Evolutionary conservation across 495 filamentous ascomycete genomes (phyloP).

Genomic region (Trichoderma erinaceum): DNA sequence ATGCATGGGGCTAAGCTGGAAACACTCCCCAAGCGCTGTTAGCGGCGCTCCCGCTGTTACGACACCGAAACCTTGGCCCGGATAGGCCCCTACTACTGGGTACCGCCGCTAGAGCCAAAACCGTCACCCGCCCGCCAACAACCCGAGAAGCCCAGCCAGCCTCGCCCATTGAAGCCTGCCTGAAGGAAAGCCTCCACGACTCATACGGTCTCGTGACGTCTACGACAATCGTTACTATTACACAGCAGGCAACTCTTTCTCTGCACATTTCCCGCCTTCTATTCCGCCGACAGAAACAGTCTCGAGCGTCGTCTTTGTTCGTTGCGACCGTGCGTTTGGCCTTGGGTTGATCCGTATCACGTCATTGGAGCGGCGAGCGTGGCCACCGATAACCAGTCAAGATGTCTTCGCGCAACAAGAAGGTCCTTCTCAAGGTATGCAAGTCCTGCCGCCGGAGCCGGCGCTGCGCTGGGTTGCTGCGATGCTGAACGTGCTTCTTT

Average conservation of each 20-base stretch:
- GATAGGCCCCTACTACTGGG: slow-evolving; percentile 3
- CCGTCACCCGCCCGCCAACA: slow-evolving; percentile 2
- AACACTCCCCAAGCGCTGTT: not conserved
- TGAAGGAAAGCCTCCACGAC: not conserved
- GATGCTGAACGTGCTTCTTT: slow-evolving; percentile 12
- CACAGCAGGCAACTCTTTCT: not conserved
- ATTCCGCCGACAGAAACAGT: not conserved
- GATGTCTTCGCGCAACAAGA: slow-evolving; percentile 87
- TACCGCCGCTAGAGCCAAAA: not conserved
- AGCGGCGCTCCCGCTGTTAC: not conserved
- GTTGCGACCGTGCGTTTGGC: not conserved
- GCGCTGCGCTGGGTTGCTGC: not conserved
- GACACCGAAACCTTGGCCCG: not conserved
- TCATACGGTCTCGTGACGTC: not conserved
- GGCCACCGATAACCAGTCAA: slow-evolving; percentile 20
- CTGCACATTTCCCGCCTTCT: not conserved
- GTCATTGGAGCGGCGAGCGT: slow-evolving; percentile 5
- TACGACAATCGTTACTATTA: not conserved
- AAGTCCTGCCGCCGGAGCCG: slow-evolving; percentile 4
- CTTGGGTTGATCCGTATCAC: not conserved
- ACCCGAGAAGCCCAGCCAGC: not conserved
- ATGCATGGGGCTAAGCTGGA: not conserved
- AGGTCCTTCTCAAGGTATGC: slow-evolving; percentile 89
- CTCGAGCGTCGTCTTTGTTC: not conserved
- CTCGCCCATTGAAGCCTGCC: slow-evolving; percentile 11